Evolutionary conservation across 2,329 filamentous ascomycete genomes (phyloP).

Genomic region (Hirsutella rhossiliensis): DNA sequence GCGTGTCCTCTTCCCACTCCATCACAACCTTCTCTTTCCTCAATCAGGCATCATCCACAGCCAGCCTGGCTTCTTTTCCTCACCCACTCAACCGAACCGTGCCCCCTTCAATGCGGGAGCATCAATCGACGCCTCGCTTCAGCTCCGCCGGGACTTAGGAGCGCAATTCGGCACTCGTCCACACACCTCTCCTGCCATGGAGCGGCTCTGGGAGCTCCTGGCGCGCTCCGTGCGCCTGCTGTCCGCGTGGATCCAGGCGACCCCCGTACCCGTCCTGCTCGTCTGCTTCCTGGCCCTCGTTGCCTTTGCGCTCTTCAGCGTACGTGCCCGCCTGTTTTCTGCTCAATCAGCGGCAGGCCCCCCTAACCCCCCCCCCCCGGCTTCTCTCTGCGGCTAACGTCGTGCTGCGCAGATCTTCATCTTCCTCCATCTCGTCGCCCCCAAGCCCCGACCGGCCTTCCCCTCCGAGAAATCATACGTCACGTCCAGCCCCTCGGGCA

Average conservation of each 20-base stretch:
- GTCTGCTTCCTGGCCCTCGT: conserved; percentile 21
- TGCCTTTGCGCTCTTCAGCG: conserved; percentile 22
- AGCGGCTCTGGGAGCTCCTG: conserved; percentile 17
- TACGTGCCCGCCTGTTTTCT: conserved; percentile 14
- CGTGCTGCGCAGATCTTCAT: conserved; percentile 37
- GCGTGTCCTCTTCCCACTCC: too few relatives aligned
- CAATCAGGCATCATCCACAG: too few relatives aligned
- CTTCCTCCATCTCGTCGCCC: conserved; percentile 63
- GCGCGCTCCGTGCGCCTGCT: conserved; percentile 20
- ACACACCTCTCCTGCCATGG: conserved; percentile 4
- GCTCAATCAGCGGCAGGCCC: too few relatives aligned
- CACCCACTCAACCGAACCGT: too few relatives aligned
- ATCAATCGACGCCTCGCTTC: too few relatives aligned
- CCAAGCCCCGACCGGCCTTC: conserved; percentile 61
- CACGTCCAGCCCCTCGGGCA: conserved; percentile 53
- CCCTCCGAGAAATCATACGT: conserved; percentile 77
- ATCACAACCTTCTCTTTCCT: too few relatives aligned
- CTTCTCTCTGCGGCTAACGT: conserved; percentile 3
- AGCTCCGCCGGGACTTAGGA: too few relatives aligned
- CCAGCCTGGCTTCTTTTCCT: too few relatives aligned
- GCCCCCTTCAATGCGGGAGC: too few relatives aligned
- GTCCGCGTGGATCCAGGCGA: conserved; percentile 22
- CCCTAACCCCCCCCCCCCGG: too few relatives aligned
- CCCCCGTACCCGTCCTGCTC: conserved; percentile 26
- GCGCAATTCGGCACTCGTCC: background rate